Conservation (phyloP, 2,329 filamentous ascomycete genomes). For the Aspergillus ibericus region DNA sequence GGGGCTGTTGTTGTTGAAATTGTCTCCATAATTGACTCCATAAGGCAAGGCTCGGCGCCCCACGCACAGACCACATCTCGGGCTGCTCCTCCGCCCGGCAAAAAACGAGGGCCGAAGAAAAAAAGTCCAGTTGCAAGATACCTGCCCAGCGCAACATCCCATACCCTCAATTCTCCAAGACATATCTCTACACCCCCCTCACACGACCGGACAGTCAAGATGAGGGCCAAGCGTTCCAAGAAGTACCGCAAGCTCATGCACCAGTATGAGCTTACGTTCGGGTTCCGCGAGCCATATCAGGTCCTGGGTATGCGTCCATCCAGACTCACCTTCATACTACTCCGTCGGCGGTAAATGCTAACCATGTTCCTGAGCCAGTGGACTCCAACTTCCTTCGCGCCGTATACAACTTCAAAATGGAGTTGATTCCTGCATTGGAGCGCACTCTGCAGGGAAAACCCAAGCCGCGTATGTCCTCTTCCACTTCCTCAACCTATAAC, state of each 20-base stretch:
- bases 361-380: constrained; percentile 50
- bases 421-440: constrained; percentile 73
- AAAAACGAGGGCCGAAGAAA: constrained; percentile 28
- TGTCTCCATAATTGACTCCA: background rate
- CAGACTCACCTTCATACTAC: background rate
- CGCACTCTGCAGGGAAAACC: constrained; percentile 83
- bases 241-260: constrained; percentile 91
- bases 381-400: constrained; percentile 84
- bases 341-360: constrained; percentile 11
- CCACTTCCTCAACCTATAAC: background rate
- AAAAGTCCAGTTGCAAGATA: constrained; percentile 29
- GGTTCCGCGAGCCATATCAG: constrained; percentile 93
- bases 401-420: constrained; percentile 83
- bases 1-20: background rate
- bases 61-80: constrained; percentile 29
- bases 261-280: constrained; percentile 82
- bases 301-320: constrained; percentile 61
- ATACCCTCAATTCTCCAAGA: constrained; percentile 11
- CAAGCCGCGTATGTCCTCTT: constrained; percentile 66
- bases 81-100: constrained; percentile 36
- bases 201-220: constrained; percentile 43
- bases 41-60: background rate
- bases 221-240: constrained; percentile 69
- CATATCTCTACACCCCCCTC: constrained; percentile 6
- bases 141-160: background rate